Evolutionary conservation across 768 basidiomycete genomes (phyloP).

Genomic region (Stropharia rugosoannulata): DNA sequence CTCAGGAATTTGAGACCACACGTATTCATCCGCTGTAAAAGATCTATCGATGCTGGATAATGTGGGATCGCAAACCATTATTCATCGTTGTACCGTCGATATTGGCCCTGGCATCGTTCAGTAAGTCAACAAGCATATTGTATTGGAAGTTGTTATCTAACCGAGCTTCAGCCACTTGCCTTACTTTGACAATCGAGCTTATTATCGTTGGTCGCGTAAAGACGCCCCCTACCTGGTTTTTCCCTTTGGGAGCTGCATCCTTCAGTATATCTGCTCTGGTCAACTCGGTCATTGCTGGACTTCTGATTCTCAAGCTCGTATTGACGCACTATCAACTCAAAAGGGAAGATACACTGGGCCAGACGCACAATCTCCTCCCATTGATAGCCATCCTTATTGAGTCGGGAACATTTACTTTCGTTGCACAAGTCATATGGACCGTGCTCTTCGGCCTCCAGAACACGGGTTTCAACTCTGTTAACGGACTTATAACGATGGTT

Average conservation of each 20-base stretch:
- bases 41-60: constrained; percentile 11
- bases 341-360: neutral
- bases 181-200: neutral
- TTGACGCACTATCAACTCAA: neutral
- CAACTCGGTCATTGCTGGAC: constrained; percentile 4
- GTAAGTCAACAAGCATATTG: neutral
- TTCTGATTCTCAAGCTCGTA: constrained; percentile 4
- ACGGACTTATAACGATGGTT: neutral
- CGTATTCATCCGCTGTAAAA: neutral
- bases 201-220: neutral
- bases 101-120: constrained; percentile 4
- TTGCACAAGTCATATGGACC: constrained; percentile 5
- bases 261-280: constrained; percentile 5
- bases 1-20: neutral
- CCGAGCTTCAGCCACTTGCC: neutral
- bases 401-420: constrained; percentile 1
- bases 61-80: constrained; percentile 1
- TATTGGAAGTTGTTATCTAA: neutral
- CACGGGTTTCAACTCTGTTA: neutral
- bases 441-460: constrained; percentile 3
- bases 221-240: neutral
- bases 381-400: constrained; percentile 1
- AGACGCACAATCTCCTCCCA: neutral
- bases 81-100: neutral
- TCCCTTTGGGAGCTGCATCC: constrained; percentile 1